A percentile compares a stretch with the other conserved stretches of the same genome.
phyloP scores from a whole-genome alignment of 345 rosid species.

The Crucihimalaya himalaica region DNA sequence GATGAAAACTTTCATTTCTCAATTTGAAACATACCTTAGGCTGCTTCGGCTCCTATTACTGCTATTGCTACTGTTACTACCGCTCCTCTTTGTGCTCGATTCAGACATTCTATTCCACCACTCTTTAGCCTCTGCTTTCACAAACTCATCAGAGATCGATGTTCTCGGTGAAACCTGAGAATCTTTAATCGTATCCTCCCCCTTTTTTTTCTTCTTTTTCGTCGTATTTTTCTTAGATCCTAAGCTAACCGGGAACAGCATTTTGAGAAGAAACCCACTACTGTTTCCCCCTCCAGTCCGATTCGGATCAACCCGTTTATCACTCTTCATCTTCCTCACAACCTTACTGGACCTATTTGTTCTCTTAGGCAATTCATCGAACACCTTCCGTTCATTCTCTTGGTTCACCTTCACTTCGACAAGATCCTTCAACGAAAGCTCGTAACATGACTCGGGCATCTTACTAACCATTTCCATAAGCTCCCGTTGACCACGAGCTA shows the following conservation, averaged over 20 bases:
- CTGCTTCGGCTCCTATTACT: conserved; percentile 39
- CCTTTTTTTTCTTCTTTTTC: conserved; percentile 40
- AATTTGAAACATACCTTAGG: conserved; percentile 43
- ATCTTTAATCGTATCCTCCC: background rate
- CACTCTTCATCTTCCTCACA: conserved; percentile 35
- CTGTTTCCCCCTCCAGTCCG: conserved; percentile 50
- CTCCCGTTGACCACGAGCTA: conserved; percentile 84
- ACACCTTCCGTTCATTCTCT: conserved; percentile 33
- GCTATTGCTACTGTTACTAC: conserved; percentile 49
- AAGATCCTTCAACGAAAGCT: conserved; percentile 78
- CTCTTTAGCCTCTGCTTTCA: conserved; percentile 49
- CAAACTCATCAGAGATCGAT: conserved; percentile 44
- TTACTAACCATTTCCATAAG: conserved; percentile 89
- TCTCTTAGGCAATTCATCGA: conserved; percentile 27
- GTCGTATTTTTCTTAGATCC: conserved; percentile 41
- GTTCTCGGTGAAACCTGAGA: conserved; percentile 56
- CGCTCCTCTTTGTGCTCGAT: conserved; percentile 52
- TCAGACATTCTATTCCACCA: conserved; percentile 64
- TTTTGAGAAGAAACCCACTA: conserved; percentile 69
- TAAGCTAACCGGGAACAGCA: conserved; percentile 63
- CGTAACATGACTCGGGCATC: conserved; percentile 92
- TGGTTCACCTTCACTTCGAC: conserved; percentile 52
- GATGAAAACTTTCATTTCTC: conserved; percentile 3
- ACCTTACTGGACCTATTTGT: conserved; percentile 10
- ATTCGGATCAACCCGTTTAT: conserved; percentile 31